Evolutionary conservation across 257 asterid species (phyloP).

Genomic region (Rhazya stricta): DNA sequence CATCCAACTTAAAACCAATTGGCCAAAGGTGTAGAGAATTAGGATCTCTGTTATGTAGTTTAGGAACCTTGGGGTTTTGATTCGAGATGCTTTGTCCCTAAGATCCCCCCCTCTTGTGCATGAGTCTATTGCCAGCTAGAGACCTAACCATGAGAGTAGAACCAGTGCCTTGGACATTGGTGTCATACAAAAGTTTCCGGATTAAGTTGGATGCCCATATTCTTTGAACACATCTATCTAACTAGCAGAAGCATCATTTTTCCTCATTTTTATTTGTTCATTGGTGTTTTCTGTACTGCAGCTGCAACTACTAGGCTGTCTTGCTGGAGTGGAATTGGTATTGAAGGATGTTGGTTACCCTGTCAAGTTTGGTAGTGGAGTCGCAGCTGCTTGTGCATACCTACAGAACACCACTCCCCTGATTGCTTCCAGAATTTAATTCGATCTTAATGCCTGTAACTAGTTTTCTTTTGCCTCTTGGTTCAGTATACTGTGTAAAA

Average conservation of each 20-base stretch:
- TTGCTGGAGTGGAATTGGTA: constrained; percentile 99
- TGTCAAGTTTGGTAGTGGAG: constrained; percentile 87
- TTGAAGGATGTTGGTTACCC: constrained; percentile 93
- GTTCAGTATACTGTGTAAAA: not conserved
- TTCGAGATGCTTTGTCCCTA: too few relatives aligned
- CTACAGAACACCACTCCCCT: constrained; percentile 82
- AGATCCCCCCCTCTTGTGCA: too few relatives aligned
- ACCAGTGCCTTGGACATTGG: too few relatives aligned
- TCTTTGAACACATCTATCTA: not conserved
- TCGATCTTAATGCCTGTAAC: not conserved
- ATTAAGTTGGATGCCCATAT: not conserved
- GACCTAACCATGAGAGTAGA: too few relatives aligned
- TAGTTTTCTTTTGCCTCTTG: not conserved
- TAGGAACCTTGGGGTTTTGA: too few relatives aligned
- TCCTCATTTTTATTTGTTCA: not conserved
- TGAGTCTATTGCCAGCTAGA: too few relatives aligned
- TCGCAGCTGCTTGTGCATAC: constrained; percentile 83
- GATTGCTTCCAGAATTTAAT: constrained; percentile 92
- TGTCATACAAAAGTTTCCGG: too few relatives aligned
- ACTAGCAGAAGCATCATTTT: not conserved
- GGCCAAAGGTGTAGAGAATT: too few relatives aligned
- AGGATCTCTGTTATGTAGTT: too few relatives aligned
- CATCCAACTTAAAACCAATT: too few relatives aligned
- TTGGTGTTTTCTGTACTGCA: constrained; percentile 19
- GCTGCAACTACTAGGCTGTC: constrained; percentile 95